Evolutionary conservation across 805 yeast species (phyloP), one percentile per base, ranked within the genome.

Genomic region (Kluyveromyces lactis): DNA sequence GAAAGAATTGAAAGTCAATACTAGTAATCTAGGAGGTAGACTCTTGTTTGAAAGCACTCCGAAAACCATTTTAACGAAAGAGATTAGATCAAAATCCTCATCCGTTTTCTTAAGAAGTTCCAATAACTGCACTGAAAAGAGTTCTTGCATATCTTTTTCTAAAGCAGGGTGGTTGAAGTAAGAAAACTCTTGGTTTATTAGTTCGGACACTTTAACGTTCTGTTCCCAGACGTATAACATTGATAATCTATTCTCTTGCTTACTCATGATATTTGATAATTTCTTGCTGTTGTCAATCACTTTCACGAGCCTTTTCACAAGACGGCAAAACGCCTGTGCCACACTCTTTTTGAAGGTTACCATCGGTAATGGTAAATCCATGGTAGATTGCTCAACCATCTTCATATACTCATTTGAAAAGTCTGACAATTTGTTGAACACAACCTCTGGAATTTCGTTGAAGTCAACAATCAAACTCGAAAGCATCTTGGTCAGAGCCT

Each of bases 161-260:
- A 54, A 44, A 44, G 64, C 66, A 8, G 45, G 49, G 13, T 53
- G 57, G 15, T 52, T 65, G 50, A 34, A 18, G 30, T 81, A 74
- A 1, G 81, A 79, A 11, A 70, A 63, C 44, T 75, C 81, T 26
- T 77, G 64, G 15, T 58, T 49, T 2, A 72, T 65, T 19, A 75
- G 12, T 10, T 24, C 29, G 6, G 21, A 16, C 9, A 34, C 27
- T 34, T 77, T 73, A 29, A 77, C 72, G 42, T 64, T 63, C 36
- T 60, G 50, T 10, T 56, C 40, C 86, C 86, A 81, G 56, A 79
- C 85, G 26, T 60, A 56, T 32, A 64, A 52, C 86, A 80, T 80
- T 23, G 43, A 6, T 57, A 54, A 39, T 67, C 45, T 28, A 23
- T 36, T 27, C 16, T 41, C 24, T 17, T 35, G 36, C 17, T 35